phyloP scores from a whole-genome alignment of 2,329 filamentous ascomycete genomes.

The Sarocladiaceae sp. region DNA sequence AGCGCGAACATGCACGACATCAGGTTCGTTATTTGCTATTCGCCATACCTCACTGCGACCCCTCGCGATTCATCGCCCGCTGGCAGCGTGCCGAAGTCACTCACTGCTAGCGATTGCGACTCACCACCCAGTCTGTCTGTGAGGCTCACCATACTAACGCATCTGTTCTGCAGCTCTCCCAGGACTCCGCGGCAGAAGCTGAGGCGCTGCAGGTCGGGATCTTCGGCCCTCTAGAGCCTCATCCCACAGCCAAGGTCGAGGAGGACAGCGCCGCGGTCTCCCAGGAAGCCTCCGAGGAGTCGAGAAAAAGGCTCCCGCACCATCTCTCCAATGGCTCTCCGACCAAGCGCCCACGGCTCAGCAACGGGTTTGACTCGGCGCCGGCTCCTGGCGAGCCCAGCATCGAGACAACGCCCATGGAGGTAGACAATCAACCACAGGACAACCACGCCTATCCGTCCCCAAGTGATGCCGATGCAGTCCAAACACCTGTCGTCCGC shows the following conservation, averaged over 20 bases:
- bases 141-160: too few species aligned
- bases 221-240: constrained; percentile 48
- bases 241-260: constrained; percentile 35
- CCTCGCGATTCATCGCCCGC: not conserved
- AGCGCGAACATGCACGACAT: constrained; percentile 46
- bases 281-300: constrained; percentile 29
- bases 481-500: constrained; percentile 43
- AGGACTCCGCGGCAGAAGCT: constrained; percentile 39
- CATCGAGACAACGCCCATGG: constrained; percentile 49
- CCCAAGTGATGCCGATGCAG: constrained; percentile 49
- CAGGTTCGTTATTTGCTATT: constrained; percentile 33
- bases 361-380: constrained; percentile 54
- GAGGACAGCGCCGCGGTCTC: constrained; percentile 30
- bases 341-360: constrained; percentile 52
- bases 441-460: constrained; percentile 60
- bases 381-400: constrained; percentile 21
- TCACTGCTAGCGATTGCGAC: not conserved
- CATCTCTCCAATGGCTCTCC: constrained; percentile 48
- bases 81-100: not conserved
- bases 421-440: constrained; percentile 44
- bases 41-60: not conserved
- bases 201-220: constrained; percentile 44
- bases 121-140: too few species aligned
- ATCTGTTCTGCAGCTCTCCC: constrained; percentile 43
- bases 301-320: constrained; percentile 45